Conservation (phyloP, 345 rosid genomes). For the Turnera subulata region DNA sequence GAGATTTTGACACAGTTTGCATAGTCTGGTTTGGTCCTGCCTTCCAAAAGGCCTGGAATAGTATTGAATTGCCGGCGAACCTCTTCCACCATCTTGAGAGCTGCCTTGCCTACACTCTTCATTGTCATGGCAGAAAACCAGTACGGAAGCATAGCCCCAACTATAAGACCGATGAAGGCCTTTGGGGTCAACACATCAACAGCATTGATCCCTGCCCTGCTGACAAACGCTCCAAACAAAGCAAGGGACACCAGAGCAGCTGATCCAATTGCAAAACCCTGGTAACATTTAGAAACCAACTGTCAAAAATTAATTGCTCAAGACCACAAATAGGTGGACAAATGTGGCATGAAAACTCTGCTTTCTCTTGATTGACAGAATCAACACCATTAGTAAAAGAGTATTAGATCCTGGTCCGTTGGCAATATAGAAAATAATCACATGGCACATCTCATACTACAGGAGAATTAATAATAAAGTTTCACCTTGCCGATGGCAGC, state of each 20-base stretch:
- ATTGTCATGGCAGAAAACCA: constrained; percentile 77
- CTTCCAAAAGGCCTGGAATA: constrained; percentile 74
- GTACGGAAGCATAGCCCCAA: constrained; percentile 77
- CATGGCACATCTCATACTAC: too few species aligned
- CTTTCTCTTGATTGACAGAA: too few species aligned
- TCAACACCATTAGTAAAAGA: too few species aligned
- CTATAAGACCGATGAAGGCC: constrained; percentile 57
- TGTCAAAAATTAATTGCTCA: background rate
- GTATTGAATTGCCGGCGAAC: constrained; percentile 68
- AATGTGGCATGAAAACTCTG: too few species aligned
- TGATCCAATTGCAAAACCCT: constrained; percentile 80
- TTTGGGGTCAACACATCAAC: constrained; percentile 66
- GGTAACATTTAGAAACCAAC: background rate
- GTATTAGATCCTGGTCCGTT: too few species aligned
- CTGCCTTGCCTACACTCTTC: constrained; percentile 75
- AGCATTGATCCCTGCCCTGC: constrained; percentile 52
- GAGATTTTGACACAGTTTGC: constrained; percentile 73
- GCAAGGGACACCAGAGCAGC: constrained; percentile 73
- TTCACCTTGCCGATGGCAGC: constrained; percentile 90
- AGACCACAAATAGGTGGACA: too few species aligned
- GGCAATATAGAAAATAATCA: too few species aligned
- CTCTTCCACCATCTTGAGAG: constrained; percentile 74
- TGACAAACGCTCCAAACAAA: constrained; percentile 63
- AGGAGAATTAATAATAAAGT: too few species aligned
- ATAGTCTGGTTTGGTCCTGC: constrained; percentile 54